Evolutionary conservation across 1,139 yeast species (phyloP).

Genomic region (Arxiozyma telluris): DNA sequence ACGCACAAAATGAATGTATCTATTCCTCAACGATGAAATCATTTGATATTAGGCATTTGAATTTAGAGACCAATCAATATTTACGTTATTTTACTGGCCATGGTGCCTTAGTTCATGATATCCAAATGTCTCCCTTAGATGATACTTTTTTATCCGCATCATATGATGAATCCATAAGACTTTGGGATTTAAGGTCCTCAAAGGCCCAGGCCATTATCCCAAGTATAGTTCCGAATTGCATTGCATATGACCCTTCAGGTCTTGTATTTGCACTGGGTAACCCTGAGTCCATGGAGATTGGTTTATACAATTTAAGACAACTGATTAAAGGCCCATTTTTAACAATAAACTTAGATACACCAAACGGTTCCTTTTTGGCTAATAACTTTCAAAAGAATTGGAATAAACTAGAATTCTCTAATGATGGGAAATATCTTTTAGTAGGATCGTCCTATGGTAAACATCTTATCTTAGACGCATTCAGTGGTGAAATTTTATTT

Average conservation of each 20-base stretch:
- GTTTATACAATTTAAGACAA: conserved; percentile 52
- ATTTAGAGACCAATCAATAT: conserved; percentile 69
- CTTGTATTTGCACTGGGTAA: conserved; percentile 68
- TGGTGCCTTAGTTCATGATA: conserved; percentile 56
- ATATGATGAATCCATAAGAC: conserved; percentile 66
- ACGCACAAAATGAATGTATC: conserved; percentile 60
- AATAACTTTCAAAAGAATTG: conserved; percentile 34
- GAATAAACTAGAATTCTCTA: conserved; percentile 72
- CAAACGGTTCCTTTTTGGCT: conserved; percentile 10
- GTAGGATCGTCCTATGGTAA: conserved; percentile 45
- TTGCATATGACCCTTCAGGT: conserved; percentile 79
- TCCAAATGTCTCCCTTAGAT: conserved; percentile 67
- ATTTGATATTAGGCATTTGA: conserved; percentile 65
- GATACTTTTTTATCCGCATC: conserved; percentile 65
- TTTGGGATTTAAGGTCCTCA: conserved; percentile 75
- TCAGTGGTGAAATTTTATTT: conserved; percentile 52
- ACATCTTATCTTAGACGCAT: conserved; percentile 65
- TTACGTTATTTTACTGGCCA: conserved; percentile 85
- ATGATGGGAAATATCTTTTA: conserved; percentile 69
- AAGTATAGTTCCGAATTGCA: conserved; percentile 45
- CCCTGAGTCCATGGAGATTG: conserved; percentile 38
- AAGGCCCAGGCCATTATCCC: conserved; percentile 56
- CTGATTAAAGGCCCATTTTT: conserved; percentile 51
- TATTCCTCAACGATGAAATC: conserved; percentile 77
- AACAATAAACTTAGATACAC: conserved; percentile 33